Evolutionary conservation across 1,284 basidiomycete species (phyloP).

Genomic region (Moniliella sp.): DNA sequence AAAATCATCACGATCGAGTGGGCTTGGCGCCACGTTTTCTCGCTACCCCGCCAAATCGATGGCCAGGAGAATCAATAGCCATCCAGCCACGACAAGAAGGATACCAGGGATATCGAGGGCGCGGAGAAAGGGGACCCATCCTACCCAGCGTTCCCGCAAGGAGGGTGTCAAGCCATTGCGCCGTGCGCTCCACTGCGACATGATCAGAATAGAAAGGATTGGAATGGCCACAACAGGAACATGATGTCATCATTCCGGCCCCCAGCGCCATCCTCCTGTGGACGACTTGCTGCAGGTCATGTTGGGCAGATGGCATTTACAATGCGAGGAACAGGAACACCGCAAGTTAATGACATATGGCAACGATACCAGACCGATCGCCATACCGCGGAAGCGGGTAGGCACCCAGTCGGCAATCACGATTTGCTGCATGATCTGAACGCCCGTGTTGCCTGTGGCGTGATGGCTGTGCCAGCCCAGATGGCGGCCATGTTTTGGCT

Average conservation of each 20-base stretch:
- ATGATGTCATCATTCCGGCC: constrained; percentile 29
- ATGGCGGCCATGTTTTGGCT: constrained; percentile 10
- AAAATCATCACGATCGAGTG: constrained; percentile 29
- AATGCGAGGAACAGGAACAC: constrained; percentile 8
- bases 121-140: background rate
- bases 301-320: constrained; percentile 1
- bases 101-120: constrained; percentile 25
- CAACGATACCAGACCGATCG: constrained; percentile 20
- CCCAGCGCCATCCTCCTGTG: constrained; percentile 20
- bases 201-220: constrained; percentile 15
- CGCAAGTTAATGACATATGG: constrained; percentile 31
- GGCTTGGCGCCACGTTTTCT: constrained; percentile 12
- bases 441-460: constrained; percentile 25
- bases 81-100: constrained; percentile 22
- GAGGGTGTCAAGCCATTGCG: constrained; percentile 10
- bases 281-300: background rate
- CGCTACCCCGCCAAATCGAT: constrained; percentile 11
- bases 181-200: constrained; percentile 18
- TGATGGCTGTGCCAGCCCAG: constrained; percentile 20
- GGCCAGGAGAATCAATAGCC: constrained; percentile 22
- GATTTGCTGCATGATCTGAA: constrained; percentile 31
- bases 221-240: constrained; percentile 17
- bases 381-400: constrained; percentile 18
- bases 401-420: constrained; percentile 27
- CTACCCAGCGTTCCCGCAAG: no score